Conservation (phyloP, 2,329 filamentous ascomycete genomes). For the Colletotrichum sp. region DNA sequence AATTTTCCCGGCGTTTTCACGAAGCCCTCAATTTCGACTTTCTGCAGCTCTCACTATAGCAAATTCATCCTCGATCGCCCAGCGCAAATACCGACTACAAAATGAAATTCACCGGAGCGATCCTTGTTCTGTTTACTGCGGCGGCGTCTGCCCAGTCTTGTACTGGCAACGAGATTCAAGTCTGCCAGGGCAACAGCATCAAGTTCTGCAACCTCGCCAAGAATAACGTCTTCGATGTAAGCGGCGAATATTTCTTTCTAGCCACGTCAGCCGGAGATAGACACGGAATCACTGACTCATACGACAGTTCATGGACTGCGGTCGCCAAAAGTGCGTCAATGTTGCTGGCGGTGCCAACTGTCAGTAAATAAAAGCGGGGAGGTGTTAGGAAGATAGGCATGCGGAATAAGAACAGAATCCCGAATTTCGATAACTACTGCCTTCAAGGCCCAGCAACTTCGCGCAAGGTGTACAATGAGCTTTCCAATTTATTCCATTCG, state of each 20-base stretch:
- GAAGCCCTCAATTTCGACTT: not conserved
- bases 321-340: not conserved
- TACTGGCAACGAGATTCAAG: not conserved
- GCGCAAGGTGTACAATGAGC: fast-evolving
- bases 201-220: not conserved
- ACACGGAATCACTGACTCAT: not conserved
- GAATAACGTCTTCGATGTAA: not conserved
- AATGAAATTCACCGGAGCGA: not conserved
- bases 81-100: not conserved
- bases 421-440: not conserved
- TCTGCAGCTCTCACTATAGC: fast-evolving
- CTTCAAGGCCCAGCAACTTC: fast-evolving
- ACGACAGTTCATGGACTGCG: not conserved
- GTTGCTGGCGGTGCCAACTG: slow-evolving; percentile 1
- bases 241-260: not conserved
- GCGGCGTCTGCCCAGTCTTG: not conserved
- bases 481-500: fast-evolving
- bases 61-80: not conserved
- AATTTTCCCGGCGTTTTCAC: not conserved
- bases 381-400: not conserved
- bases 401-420: fast-evolving
- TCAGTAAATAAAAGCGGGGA: not conserved
- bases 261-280: not conserved
- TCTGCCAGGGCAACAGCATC: not conserved
- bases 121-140: not conserved